phyloP scores from a whole-genome alignment of 2,329 filamentous ascomycete genomes.

The Paecilomyces niveus region DNA sequence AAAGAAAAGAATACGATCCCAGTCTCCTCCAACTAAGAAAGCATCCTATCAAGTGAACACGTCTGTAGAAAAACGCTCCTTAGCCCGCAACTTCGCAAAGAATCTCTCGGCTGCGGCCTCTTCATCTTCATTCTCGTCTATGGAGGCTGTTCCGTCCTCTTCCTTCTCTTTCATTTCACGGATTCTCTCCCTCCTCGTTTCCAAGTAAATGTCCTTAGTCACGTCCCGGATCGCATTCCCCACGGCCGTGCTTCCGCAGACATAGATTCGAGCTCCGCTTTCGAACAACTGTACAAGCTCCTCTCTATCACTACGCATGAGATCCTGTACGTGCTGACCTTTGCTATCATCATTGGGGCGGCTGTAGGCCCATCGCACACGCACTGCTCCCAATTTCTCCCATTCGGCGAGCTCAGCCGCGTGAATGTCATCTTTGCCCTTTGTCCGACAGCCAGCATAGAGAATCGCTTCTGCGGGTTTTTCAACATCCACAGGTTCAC shows the following conservation, averaged over 20 bases:
- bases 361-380: slow-evolving; percentile 56
- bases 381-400: slow-evolving; percentile 54
- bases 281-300: slow-evolving; percentile 42
- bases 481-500: slow-evolving; percentile 5
- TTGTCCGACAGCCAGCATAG: slow-evolving; percentile 29
- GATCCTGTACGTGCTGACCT: slow-evolving; percentile 49
- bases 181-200: slow-evolving; percentile 21
- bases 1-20: neutral
- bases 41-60: slow-evolving; percentile 40
- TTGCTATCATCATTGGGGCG: slow-evolving; percentile 38
- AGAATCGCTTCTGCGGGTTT: slow-evolving; percentile 26
- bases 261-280: slow-evolving; percentile 51
- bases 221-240: slow-evolving; percentile 43
- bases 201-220: slow-evolving; percentile 27
- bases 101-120: slow-evolving; percentile 21
- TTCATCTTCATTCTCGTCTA: slow-evolving; percentile 13
- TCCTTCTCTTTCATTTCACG: slow-evolving; percentile 22
- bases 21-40: neutral
- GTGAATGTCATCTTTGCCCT: slow-evolving; percentile 30
- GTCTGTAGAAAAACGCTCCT: slow-evolving; percentile 54
- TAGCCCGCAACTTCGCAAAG: slow-evolving; percentile 26
- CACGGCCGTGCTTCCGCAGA: slow-evolving; percentile 55
- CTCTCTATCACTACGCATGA: slow-evolving; percentile 41
- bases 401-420: slow-evolving; percentile 43
- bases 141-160: slow-evolving; percentile 23